phyloP scores from a whole-genome alignment of 2,329 filamentous ascomycete species.

The Endoconidiophora polonica region DNA sequence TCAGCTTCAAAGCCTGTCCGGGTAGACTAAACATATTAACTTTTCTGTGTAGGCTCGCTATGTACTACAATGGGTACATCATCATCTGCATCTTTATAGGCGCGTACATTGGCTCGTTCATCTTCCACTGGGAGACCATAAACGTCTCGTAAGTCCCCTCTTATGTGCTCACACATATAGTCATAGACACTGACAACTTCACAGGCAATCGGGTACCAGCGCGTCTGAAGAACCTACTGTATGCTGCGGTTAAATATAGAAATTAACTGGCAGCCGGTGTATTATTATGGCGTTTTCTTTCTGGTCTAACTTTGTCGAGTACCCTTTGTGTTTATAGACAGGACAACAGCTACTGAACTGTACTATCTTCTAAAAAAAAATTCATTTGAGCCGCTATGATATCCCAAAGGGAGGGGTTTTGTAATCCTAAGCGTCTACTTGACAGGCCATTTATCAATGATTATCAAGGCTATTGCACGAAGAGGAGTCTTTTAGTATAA shows the following conservation, averaged over 20 bases:
- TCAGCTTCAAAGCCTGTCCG: not conserved
- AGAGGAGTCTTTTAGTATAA: too few species aligned
- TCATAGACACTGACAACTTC: too few species aligned
- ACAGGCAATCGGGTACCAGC: not conserved
- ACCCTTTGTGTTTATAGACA: not conserved
- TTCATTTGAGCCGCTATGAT: too few species aligned
- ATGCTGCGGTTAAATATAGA: constrained; percentile 23
- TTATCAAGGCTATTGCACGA: too few species aligned
- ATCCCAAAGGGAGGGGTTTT: too few species aligned
- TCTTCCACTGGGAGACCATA: constrained; percentile 54
- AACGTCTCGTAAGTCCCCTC: constrained; percentile 17
- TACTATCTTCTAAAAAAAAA: too few species aligned
- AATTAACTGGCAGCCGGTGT: not conserved
- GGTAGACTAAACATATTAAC: not conserved
- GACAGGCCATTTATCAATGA: too few species aligned
- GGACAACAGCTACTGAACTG: too few species aligned
- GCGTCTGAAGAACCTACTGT: constrained; percentile 24
- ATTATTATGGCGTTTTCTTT: not conserved
- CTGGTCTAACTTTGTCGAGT: not conserved
- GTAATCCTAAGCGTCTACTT: too few species aligned
- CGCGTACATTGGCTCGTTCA: constrained; percentile 52
- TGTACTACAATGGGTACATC: constrained; percentile 55
- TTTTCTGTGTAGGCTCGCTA: constrained; percentile 24
- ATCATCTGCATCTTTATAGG: constrained; percentile 71
- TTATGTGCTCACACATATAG: too few species aligned